Percentiles rank a stretch among this genome's conserved stretches.
phyloP scores from a whole-genome alignment of 805 yeast genomes.

The Deakozyma indianensis region DNA sequence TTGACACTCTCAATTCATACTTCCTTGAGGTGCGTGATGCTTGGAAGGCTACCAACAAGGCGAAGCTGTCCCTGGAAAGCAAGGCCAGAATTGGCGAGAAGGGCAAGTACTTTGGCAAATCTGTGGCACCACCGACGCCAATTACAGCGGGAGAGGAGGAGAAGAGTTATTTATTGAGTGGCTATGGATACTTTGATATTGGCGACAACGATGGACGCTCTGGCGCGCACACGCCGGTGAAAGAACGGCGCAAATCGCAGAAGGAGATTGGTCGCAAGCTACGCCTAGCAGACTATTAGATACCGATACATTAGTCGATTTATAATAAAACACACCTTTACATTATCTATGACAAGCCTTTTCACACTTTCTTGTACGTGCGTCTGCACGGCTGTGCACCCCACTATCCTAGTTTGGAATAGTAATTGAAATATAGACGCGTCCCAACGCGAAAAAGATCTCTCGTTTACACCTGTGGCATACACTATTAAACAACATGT shows the following conservation, averaged over 20 bases:
- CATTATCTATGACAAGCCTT: too few relatives aligned
- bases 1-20: constrained; percentile 51
- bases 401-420: neutral
- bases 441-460: neutral
- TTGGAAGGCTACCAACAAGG: constrained; percentile 15
- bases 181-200: constrained; percentile 75
- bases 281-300: constrained; percentile 45
- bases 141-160: constrained; percentile 12
- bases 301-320: too few relatives aligned
- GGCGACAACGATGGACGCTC: constrained; percentile 52
- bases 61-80: constrained; percentile 2
- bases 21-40: constrained; percentile 41
- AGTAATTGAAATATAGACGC: neutral
- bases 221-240: constrained; percentile 31
- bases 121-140: constrained; percentile 5
- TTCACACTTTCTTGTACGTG: too few relatives aligned
- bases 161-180: constrained; percentile 43
- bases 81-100: constrained; percentile 4
- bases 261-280: constrained; percentile 53
- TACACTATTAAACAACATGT: neutral
- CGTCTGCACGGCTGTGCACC: too few relatives aligned
- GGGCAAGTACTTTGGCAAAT: constrained; percentile 9
- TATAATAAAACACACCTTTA: too few relatives aligned
- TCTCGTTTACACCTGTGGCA: too few relatives aligned
- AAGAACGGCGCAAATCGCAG: constrained; percentile 23